Evolutionary conservation across 202 grass and related monocot species (phyloP), one percentile per base, ranked within the genome.

Genomic region (Brachypodium distachyon): DNA sequence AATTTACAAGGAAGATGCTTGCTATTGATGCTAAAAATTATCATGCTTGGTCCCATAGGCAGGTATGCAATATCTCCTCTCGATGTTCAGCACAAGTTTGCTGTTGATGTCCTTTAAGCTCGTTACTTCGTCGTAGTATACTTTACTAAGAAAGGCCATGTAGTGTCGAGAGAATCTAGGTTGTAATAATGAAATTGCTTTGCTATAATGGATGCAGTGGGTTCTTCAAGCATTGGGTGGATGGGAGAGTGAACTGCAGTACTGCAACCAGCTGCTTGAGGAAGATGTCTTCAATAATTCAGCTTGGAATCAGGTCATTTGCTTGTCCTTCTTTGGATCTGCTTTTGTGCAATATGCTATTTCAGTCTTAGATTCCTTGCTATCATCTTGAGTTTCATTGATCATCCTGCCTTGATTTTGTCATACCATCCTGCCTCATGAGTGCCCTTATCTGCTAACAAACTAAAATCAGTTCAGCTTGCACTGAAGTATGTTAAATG

Each of bases 221-320:
- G 80, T 98, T 87, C 78, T 98, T 80, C 85, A 92, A 87, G 59
- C 85, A 73, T 81, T 95, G 66, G 96, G 96, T 82, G 91, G 96
- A 57, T 98, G 96, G 95, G 96, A 95, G 70, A 74, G 54, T 81
- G 96, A 98, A 85, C 61, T 95, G 33, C 63, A 92, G 14, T 98
- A 90, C 57, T 98, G 96, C 38, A 61, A 84, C 58, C 61, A 85
- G 50, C 85, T 98, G 60, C 85, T 98, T 82, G 72, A 90, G 72
- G 91, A 98, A 72, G 96, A 98, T 65, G 34, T 90, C 75, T 95
- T 95, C 61, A 98, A 98, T 76, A 98, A 98, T 82, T 95, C 96
- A 72, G 96, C 91, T 85, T 98, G 96, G 96, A 98, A 98, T 90
- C 96, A 98, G 89, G 96, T 98, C 23, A 42, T 33, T 41, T 58